Evolutionary conservation across 192 early-diverging fungal species (phyloP), one percentile per base, ranked within the genome.

Genomic region (Phlyctochytrium bullatum): DNA sequence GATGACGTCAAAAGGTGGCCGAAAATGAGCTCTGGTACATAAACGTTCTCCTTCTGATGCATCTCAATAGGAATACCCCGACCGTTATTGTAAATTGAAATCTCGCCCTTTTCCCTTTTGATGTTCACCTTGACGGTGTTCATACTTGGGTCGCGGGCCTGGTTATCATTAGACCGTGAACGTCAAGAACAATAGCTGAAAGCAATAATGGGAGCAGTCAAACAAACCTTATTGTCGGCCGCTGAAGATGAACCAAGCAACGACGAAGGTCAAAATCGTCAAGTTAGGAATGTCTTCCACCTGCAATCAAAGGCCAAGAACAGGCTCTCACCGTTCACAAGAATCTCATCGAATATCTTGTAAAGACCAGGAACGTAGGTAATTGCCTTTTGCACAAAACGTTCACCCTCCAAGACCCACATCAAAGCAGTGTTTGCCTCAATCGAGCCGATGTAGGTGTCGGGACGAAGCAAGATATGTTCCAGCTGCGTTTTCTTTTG

Each of bases 271-370:
- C n/a, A n/a, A n/a, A n/a, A n/a, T n/a, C n/a, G n/a, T n/a, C n/a
- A n/a, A n/a, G n/a, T n/a, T n/a, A n/a, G n/a, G n/a, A n/a, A n/a
- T n/a, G n/a, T n/a, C n/a, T n/a, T n/a, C n/a, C n/a, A 14, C 6
- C 40, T 47, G 40, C 40, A 47, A 47, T 6, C 6, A 47, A 47
- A 47, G 40, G 40, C 6, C 6, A 20, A 47, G 40, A 20, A 47
- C 10, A 47, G 40, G 27, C 14, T 14, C 75, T 59, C 56, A 74
- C 76, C 94, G 73, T 97, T 99, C 24, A 99, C 95, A 14, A 99
- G 80, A 65, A 99, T 97, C 75, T 99, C 97, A 73, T 99, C 97
- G 36, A 97, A 91, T 66, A 99, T 99, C 75, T 99, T 99, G 78
- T 95, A 98, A 23, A 99, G 70, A 53, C 95, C 97, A 34, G 82